phyloP scores from a whole-genome alignment of 2,329 filamentous ascomycete species.

The Ceratocystis cubensis region DNA sequence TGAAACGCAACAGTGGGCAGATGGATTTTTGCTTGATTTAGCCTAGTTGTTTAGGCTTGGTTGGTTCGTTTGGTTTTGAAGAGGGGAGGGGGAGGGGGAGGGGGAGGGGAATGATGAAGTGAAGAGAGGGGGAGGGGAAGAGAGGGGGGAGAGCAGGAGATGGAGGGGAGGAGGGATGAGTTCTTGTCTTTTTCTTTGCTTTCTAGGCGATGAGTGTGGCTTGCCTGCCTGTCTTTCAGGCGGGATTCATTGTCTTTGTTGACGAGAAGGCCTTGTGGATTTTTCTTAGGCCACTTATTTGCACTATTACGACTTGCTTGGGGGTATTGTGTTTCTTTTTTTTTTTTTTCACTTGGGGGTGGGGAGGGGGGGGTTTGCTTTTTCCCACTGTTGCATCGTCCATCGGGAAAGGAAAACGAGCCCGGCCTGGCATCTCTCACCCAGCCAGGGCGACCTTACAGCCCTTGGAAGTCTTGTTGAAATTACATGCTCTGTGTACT shows the following conservation, averaged over 20 bases:
- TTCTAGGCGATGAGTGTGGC: neutral
- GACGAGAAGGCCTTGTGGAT: too few relatives aligned
- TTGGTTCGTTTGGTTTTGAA: neutral
- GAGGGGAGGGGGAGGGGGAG: neutral
- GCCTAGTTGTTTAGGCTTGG: neutral
- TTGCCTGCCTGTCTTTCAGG: neutral
- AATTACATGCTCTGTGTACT: too few relatives aligned
- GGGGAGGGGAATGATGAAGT: neutral
- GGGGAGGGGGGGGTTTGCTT: neutral
- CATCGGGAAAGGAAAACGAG: neutral
- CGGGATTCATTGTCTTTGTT: neutral
- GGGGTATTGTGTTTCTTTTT: neutral
- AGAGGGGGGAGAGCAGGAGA: neutral
- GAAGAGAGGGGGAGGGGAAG: neutral
- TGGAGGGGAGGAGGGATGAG: neutral
- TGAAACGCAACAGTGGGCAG: slow-evolving; percentile 12
- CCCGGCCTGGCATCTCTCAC: neutral
- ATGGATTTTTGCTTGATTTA: neutral
- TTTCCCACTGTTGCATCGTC: neutral
- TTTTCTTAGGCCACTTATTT: too few relatives aligned
- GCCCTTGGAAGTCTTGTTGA: too few relatives aligned
- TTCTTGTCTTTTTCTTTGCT: neutral
- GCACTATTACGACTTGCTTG: neutral
- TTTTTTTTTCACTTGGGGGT: too few relatives aligned
- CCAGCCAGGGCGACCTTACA: too few relatives aligned